Percentiles rank a stretch among this genome's conserved stretches.
These are phyloP conservation scores for Amoeboaphelidium protococcarum DNA, from an alignment of 371 early-diverging fungal species.

Conservation along the genomic window DNA sequence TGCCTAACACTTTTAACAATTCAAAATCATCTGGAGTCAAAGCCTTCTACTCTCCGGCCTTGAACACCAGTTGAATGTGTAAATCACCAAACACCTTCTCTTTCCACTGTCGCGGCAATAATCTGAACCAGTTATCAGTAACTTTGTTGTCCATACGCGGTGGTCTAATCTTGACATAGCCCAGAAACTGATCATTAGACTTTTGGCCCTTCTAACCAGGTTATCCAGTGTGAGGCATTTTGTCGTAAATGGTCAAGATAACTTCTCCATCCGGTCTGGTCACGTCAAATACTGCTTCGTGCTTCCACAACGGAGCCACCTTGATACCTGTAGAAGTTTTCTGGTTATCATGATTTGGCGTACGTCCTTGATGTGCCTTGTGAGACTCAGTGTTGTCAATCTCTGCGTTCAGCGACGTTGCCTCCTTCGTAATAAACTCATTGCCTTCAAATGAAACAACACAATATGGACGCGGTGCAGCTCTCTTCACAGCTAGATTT, in stretches of 20 bases:
- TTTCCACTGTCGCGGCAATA: conserved; percentile 19
- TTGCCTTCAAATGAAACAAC: conserved; percentile 21
- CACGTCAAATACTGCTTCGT: conserved; percentile 39
- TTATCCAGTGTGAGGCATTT: conserved; percentile 14
- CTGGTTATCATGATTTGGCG: too few relatives aligned
- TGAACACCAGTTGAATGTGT: conserved; percentile 27
- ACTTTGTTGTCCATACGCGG: conserved; percentile 22
- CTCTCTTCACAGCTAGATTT: too few relatives aligned
- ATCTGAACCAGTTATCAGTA: conserved; percentile 33
- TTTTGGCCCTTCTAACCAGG: too few relatives aligned
- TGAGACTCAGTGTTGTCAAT: too few relatives aligned
- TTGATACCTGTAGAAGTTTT: not conserved
- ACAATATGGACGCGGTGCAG: too few relatives aligned
- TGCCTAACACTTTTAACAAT: conserved; percentile 40
- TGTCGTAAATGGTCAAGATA: conserved; percentile 30
- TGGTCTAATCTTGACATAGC: conserved; percentile 27
- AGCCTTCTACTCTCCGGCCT: conserved; percentile 9
- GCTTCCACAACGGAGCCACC: conserved; percentile 20
- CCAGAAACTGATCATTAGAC: conserved; percentile 22
- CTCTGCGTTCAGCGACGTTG: conserved; percentile 6
- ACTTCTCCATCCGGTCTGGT: conserved; percentile 26
- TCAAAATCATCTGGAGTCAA: conserved; percentile 35
- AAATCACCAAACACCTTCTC: conserved; percentile 33
- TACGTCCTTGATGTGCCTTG: too few relatives aligned
- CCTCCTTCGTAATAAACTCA: conserved; percentile 16